Evolutionary conservation across 2,329 filamentous ascomycete genomes (phyloP).

Genomic region (Calonectria pseudoreteaudii): DNA sequence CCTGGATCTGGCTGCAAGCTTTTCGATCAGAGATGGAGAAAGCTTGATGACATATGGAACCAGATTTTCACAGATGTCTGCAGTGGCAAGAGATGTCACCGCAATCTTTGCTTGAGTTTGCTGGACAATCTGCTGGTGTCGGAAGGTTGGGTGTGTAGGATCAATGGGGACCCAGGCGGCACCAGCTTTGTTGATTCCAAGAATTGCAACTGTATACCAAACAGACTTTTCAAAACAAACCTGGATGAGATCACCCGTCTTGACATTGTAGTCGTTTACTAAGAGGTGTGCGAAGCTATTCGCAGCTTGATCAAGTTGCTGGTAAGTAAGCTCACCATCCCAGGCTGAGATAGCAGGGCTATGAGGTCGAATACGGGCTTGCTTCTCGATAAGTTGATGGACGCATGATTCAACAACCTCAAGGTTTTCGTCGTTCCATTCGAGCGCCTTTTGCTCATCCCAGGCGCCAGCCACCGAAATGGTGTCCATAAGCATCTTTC

Average conservation of each 20-base stretch:
- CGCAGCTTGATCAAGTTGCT: background rate
- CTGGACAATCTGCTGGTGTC: conserved; percentile 9
- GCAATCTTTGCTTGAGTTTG: conserved; percentile 9
- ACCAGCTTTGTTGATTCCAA: conserved; percentile 5
- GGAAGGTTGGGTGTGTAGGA: background rate
- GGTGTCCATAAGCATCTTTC: background rate
- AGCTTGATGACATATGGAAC: background rate
- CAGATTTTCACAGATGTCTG: background rate
- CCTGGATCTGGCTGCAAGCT: background rate
- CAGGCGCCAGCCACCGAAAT: background rate
- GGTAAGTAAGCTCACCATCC: background rate
- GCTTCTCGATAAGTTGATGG: background rate
- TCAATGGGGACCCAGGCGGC: conserved; percentile 10
- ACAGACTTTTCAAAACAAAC: conserved; percentile 11
- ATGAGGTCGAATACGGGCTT: background rate
- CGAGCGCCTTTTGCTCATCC: background rate
- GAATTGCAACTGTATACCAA: conserved; percentile 6
- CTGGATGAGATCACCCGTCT: background rate
- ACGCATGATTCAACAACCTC: background rate
- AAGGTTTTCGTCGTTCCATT: background rate
- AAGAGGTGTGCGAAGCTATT: conserved; percentile 1
- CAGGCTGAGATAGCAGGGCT: background rate
- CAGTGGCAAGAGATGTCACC: background rate
- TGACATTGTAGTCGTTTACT: background rate
- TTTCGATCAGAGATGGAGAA: background rate